Conservation (phyloP, 73 alveolate species). For the Paramecium pentaurelia region DNA sequence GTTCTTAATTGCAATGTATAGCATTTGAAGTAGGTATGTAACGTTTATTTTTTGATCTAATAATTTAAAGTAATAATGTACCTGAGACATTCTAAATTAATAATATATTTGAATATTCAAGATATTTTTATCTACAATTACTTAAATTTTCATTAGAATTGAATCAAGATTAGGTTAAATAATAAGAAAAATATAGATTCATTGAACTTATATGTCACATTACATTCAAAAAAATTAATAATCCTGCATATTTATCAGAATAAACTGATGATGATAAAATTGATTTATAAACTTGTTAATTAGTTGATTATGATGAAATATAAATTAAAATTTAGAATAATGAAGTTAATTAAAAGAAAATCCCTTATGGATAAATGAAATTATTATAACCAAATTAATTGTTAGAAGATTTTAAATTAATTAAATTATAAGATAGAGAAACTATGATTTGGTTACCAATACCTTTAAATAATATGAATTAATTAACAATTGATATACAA, state of each 20-base stretch:
- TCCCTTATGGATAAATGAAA: background rate
- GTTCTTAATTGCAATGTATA: background rate
- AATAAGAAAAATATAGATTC: background rate
- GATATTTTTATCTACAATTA: background rate
- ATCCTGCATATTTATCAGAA: background rate
- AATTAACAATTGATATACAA: background rate
- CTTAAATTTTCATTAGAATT: background rate
- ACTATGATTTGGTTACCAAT: background rate
- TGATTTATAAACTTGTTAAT: background rate
- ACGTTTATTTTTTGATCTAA: background rate
- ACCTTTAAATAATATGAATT: background rate
- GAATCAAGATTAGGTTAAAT: background rate
- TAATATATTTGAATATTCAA: background rate
- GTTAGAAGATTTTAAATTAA: background rate
- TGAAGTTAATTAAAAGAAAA: background rate
- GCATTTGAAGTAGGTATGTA: constrained; percentile 20
- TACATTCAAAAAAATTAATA: background rate
- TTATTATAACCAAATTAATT: constrained; percentile 15
- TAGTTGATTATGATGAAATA: constrained; percentile 33
- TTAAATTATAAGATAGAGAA: background rate
- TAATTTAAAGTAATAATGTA: background rate
- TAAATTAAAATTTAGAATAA: background rate
- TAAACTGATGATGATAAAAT: background rate
- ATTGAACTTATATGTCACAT: background rate
- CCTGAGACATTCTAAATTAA: background rate